phyloP scores from a whole-genome alignment of 192 early-diverging fungal species.

The Podila clonocystis region DNA sequence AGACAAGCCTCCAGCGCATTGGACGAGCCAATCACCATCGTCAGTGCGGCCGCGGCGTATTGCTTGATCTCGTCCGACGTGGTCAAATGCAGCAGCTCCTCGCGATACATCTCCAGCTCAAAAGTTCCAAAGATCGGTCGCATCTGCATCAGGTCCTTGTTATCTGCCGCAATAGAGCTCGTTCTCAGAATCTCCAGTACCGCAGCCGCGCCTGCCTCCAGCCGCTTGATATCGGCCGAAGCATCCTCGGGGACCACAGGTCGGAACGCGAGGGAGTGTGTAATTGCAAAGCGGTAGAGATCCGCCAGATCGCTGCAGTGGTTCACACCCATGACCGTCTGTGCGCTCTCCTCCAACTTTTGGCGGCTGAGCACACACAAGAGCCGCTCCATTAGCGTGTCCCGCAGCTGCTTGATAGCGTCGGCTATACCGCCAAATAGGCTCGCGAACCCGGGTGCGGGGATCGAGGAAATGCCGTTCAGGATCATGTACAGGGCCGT shows the following conservation, averaged over 20 bases:
- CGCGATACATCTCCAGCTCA: slow-evolving; percentile 10
- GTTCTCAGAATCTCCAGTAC: slow-evolving; percentile 13
- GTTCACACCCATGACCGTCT: neutral
- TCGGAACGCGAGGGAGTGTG: neutral
- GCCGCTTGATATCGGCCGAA: slow-evolving; percentile 5
- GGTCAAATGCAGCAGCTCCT: neutral
- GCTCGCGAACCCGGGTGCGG: no score
- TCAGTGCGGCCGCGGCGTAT: slow-evolving; percentile 2
- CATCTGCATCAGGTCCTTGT: slow-evolving; percentile 3
- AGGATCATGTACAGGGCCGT: no score
- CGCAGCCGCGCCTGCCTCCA: slow-evolving; percentile 1
- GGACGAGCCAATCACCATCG: slow-evolving; percentile 3
- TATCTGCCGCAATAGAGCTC: slow-evolving; percentile 6
- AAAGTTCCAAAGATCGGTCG: slow-evolving; percentile 12
- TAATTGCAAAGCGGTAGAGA: slow-evolving; percentile 8
- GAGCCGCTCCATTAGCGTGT: no score
- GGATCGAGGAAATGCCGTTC: no score
- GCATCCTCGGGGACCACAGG: slow-evolving; percentile 2
- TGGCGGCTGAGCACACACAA: no score
- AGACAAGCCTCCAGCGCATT: slow-evolving; percentile 31
- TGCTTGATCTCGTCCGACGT: slow-evolving; percentile 1
- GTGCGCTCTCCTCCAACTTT: neutral
- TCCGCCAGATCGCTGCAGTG: slow-evolving; percentile 8
- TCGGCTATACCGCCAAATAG: no score
- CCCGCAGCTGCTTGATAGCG: no score